Evolutionary conservation across 495 filamentous ascomycete genomes (phyloP).

Genomic region (Penicillium argentinense): DNA sequence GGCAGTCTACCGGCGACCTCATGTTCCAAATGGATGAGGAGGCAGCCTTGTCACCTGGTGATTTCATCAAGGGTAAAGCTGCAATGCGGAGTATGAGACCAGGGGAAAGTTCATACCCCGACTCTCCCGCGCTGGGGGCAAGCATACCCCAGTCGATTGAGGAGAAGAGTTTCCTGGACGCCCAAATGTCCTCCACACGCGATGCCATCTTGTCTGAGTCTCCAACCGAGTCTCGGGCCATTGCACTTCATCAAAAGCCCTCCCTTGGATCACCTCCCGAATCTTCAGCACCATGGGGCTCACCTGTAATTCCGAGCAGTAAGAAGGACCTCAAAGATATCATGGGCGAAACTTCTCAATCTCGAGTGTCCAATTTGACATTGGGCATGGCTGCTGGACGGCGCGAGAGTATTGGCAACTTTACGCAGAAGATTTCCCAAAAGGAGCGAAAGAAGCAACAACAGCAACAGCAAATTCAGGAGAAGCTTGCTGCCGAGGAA

Average conservation of each 20-base stretch:
- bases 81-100: conserved; percentile 23
- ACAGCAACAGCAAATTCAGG: conserved; percentile 64
- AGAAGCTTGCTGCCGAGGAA: conserved; percentile 47
- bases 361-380: conserved; percentile 66
- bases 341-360: conserved; percentile 70
- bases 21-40: conserved; percentile 98
- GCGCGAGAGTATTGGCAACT: conserved; percentile 33
- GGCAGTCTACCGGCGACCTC: conserved; percentile 67
- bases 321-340: conserved; percentile 83
- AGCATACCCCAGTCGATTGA: conserved; percentile 35
- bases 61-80: conserved; percentile 33
- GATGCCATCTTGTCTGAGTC: conserved; percentile 25
- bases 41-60: conserved; percentile 28
- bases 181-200: conserved; percentile 33
- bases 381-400: conserved; percentile 62
- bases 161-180: conserved; percentile 32
- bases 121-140: conserved; percentile 30
- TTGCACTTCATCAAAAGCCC: conserved; percentile 22
- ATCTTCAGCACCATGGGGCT: conserved; percentile 58
- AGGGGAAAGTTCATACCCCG: conserved; percentile 21
- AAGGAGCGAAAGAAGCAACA: conserved; percentile 86
- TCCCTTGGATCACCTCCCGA: conserved; percentile 13
- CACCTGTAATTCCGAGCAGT: conserved; percentile 50
- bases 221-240: conserved; percentile 29
- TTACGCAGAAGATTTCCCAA: conserved; percentile 69